Base-by-base conservation (phyloP, 1,139 yeast genomes). In the Chernovozyma sophiae-reginae region DNA sequence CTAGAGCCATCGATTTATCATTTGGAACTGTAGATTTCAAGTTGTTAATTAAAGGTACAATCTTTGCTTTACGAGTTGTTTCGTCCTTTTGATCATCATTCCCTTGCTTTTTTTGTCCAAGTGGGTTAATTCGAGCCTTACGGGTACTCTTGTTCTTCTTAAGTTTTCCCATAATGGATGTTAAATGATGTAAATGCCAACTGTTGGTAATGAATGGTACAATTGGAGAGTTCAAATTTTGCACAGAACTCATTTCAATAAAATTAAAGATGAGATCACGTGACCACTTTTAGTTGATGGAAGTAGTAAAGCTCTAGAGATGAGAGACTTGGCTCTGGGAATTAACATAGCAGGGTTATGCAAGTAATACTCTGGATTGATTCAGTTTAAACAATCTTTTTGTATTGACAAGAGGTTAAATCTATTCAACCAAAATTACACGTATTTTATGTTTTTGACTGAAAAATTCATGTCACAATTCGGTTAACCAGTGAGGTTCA, bases 101-200 rank as follows among this genome's bases (percentile, higher is more conserved):
- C 34, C 49, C 43, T 30, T 52, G 48, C 48, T 51, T 43, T 52
- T 46, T 41, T 3, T 48, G 46, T 43, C 53, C 60, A 32, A 72
- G 47, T 11, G 83, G 86, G 47, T 77, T 77, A 31, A 61, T 58
- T 51, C 84, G 68, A 15, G 74, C 67, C 41, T 62, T 67, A 18
- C 82, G 72, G 38, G 75, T 72, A 65, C 77, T 82, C 37, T 82
- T 79, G 52, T 78, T 79, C 58, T 77, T 80, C 68, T 81, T 83
- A 34, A 84, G 74, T 60, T 84, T 85, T 39, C 86, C 94, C 95
- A 84, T 85, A 26, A n/a, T n/a, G n/a, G n/a, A n/a, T n/a, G n/a
- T n/a, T n/a, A n/a, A n/a, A n/a, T n/a, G n/a, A n/a, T n/a, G n/a
- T n/a, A n/a, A n/a, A n/a, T n/a, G n/a, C n/a, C n/a, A n/a, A n/a